Percentiles rank a stretch among this genome's conserved stretches.
phyloP scores from a whole-genome alignment of 225 moss, liverwort and hornwort species.

The Sphagnum contortum region DNA sequence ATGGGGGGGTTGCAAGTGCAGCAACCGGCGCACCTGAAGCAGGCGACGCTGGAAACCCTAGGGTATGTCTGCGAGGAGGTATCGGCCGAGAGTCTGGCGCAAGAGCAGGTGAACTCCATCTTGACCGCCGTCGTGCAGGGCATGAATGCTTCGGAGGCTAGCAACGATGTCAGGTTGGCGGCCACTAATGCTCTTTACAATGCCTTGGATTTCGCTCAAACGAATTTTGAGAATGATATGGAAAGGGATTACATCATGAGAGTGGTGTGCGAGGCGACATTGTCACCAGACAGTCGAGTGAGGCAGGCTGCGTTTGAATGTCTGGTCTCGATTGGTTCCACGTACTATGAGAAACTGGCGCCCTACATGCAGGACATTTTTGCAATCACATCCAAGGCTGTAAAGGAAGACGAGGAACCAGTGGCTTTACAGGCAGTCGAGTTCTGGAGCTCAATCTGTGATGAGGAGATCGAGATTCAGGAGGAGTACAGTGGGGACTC shows the following conservation, averaged over 20 bases:
- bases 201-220: conserved; percentile 6
- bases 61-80: conserved; percentile 1
- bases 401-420: conserved; percentile 2
- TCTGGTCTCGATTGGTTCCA: conserved; percentile 3
- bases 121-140: conserved; percentile 7
- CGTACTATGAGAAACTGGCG: conserved; percentile 5
- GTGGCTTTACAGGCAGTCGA: conserved; percentile 6
- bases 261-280: conserved; percentile 6
- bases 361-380: conserved; percentile 7
- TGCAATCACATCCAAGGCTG: conserved; percentile 6
- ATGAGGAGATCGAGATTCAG: conserved; percentile 7
- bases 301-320: conserved; percentile 7
- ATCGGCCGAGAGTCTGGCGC: conserved; percentile 4
- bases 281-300: conserved; percentile 2
- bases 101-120: conserved; percentile 8
- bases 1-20: conserved; percentile 1
- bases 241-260: conserved; percentile 7
- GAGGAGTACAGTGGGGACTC: conserved; percentile 1
- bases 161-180: conserved; percentile 5
- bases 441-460: conserved; percentile 8
- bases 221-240: conserved; percentile 3
- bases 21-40: conserved; percentile 7
- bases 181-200: conserved; percentile 4
- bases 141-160: conserved; percentile 1
- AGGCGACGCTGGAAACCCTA: conserved; percentile 7